These are phyloP conservation scores for Venturia pyrina DNA, from an alignment of 2,329 filamentous ascomycete species.

Conservation along the genomic window DNA sequence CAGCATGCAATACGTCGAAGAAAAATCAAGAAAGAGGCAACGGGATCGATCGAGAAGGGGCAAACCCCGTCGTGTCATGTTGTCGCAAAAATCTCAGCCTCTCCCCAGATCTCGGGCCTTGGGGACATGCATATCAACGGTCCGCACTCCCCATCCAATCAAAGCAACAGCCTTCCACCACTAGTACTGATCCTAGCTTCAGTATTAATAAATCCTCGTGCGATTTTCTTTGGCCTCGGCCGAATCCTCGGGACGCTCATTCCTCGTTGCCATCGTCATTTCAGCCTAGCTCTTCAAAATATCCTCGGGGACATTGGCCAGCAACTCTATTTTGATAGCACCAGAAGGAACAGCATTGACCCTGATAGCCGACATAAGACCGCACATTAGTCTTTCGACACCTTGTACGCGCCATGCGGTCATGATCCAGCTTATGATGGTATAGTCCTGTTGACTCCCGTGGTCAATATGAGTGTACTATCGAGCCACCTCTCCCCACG, in stretches of 20 bases:
- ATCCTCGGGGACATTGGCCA: constrained; percentile 18
- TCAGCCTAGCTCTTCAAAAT: constrained; percentile 18
- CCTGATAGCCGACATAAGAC: constrained; percentile 51
- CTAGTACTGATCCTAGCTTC: constrained; percentile 4
- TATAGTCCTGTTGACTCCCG: constrained; percentile 40
- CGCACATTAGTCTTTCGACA: constrained; percentile 42
- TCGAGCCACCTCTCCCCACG: constrained; percentile 27
- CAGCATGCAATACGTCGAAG: background rate
- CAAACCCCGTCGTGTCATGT: background rate
- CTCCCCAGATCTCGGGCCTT: background rate
- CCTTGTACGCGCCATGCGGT: constrained; percentile 40
- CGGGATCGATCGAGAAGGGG: background rate
- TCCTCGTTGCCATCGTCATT: constrained; percentile 20
- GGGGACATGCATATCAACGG: background rate
- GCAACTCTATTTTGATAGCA: constrained; percentile 34
- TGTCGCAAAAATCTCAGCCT: background rate
- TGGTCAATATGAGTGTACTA: constrained; percentile 48
- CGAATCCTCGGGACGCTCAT: constrained; percentile 23
- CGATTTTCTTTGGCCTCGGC: constrained; percentile 14
- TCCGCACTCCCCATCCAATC: background rate
- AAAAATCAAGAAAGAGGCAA: background rate
- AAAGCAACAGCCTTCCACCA: constrained; percentile 7
- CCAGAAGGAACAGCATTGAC: constrained; percentile 55
- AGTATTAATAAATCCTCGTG: constrained; percentile 4
- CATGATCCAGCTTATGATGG: constrained; percentile 44